Evolutionary conservation across 768 basidiomycete genomes (phyloP), one percentile per base, ranked within the genome.

Genomic region (Kwoniella dejecticola): DNA sequence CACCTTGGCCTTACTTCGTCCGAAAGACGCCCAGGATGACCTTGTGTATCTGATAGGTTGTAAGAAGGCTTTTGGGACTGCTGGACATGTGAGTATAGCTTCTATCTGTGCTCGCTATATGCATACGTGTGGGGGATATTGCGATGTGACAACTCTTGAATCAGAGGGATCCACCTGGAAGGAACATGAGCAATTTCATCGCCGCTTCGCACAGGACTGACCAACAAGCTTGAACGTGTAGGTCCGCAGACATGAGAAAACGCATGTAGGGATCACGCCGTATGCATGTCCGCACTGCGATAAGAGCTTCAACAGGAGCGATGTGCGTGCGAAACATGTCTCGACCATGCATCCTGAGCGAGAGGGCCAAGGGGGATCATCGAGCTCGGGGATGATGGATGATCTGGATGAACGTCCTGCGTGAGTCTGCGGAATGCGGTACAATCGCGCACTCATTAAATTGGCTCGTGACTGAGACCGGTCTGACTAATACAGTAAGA

Each of bases 281-380:
- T 68, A 73, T 44, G 60, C 63, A n/a, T 73, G 71, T 52, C 63
- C 53, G 3, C 56, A 68, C 42, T 73, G 71, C 64, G 63, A 66
- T 46, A 73, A 73, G 56, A 30, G 29, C 10, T 73, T 73, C 57
- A 65, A 59, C 24, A 52, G 71, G 30, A 70, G 69, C 42, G 71
- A 73, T 52, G 71, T 73, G 0, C 52, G 68, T 13, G 69, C 66
- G n/a, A 70, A 70, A 45, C 71, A 73, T 33, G 60, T 70, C 3
- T 31, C 48, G 44, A 68, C 71, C 13, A 69, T 72, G 68, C 71
- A 72, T 60, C 42, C 55, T 7, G 60, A 53, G 19, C 33, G 30
- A 38, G 49, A 56, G 12, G 33, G 38, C 6, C 42, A 33, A 38
- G 29, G 42, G 11, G 55, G 41, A 29, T 24, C 55, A 3, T 46